Conservation (phyloP, 768 basidiomycete genomes). For the Pluteus cervinus region DNA sequence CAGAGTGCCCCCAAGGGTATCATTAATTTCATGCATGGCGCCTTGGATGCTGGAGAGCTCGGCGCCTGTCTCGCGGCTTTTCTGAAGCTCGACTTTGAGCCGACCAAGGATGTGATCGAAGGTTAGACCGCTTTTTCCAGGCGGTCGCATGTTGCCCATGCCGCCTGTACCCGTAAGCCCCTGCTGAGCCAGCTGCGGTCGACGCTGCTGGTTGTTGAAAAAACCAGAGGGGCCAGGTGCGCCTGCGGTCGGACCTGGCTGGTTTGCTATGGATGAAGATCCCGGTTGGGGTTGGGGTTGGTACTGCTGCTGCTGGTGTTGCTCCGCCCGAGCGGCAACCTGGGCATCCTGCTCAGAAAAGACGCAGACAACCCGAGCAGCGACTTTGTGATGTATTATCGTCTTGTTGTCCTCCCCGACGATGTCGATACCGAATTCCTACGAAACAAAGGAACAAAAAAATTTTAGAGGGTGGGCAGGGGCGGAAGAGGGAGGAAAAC, state of each 20-base stretch:
- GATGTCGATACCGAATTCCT: constrained; percentile 99
- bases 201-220: constrained; percentile 38
- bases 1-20: constrained; percentile 78
- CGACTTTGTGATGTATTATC: constrained; percentile 97
- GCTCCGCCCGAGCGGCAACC: constrained; percentile 64
- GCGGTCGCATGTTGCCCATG: constrained; percentile 64
- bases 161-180: constrained; percentile 68
- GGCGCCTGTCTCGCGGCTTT: constrained; percentile 87
- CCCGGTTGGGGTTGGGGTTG: constrained; percentile 24
- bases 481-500: constrained; percentile 4
- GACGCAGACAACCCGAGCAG: constrained; percentile 88
- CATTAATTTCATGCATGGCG: constrained; percentile 87
- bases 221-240: constrained; percentile 8
- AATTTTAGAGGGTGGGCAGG: constrained; percentile 8
- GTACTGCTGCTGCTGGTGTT: constrained; percentile 51
- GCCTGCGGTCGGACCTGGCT: constrained; percentile 11
- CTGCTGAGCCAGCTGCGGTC: constrained; percentile 54
- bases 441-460: constrained; percentile 4
- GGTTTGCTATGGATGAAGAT: constrained; percentile 15
- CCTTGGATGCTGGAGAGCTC: constrained; percentile 75
- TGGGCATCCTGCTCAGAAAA: constrained; percentile 82
- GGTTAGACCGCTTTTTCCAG: constrained; percentile 80
- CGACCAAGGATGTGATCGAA: constrained; percentile 90
- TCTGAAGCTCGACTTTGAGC: constrained; percentile 90
- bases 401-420: constrained; percentile 98